A percentile compares a stretch with the other conserved stretches of the same genome.
Evolutionary conservation across 2,329 filamentous ascomycete species (phyloP).

Genomic region (Colletotrichum sp.): DNA sequence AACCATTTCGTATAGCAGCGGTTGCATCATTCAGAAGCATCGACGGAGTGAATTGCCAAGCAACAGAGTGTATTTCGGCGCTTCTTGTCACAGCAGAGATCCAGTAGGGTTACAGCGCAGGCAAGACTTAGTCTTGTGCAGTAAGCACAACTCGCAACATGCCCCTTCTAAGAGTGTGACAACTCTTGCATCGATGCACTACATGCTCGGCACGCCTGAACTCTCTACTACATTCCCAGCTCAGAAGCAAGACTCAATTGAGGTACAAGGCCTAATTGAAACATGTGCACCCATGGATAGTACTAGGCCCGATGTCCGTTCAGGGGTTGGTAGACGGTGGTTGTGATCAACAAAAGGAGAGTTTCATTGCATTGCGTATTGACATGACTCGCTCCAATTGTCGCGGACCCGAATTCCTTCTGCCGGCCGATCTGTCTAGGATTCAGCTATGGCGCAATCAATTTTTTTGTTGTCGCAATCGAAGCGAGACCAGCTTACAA

Average conservation of each 20-base stretch:
- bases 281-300: neutral
- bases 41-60: neutral
- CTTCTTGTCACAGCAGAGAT: neutral
- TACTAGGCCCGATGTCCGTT: neutral
- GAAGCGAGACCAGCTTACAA: neutral
- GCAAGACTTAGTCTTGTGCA: neutral
- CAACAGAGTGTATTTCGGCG: neutral
- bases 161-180: neutral
- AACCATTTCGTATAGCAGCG: rapidly evolving
- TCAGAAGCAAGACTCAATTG: neutral
- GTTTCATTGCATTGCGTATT: neutral
- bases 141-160: neutral
- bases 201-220: neutral
- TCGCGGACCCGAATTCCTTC: neutral
- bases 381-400: neutral
- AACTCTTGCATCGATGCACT: neutral
- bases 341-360: neutral
- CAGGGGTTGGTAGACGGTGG: neutral
- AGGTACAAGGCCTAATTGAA: neutral
- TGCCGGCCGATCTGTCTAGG: neutral
- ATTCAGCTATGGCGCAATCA: neutral
- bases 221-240: neutral
- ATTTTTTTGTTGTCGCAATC: neutral
- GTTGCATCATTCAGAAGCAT: neutral
- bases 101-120: neutral